phyloP scores from a whole-genome alignment of 192 early-diverging fungal genomes.

The Lobulomyces angularis region DNA sequence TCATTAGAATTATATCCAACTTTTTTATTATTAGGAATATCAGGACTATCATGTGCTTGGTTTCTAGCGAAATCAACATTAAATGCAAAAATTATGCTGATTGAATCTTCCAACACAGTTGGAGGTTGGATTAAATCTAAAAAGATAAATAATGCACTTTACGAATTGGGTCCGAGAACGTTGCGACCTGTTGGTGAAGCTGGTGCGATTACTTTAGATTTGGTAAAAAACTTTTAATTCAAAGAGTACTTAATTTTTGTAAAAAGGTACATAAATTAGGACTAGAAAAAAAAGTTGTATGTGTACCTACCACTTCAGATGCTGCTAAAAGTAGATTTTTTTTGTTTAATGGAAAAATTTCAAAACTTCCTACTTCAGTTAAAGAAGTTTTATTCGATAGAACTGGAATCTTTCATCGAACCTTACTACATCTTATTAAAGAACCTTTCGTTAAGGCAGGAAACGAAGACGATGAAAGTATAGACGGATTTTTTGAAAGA shows the following conservation, averaged over 20 bases:
- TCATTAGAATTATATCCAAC: too few species aligned
- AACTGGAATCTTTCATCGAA: slow-evolving; percentile 34
- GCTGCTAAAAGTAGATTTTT: slow-evolving; percentile 77
- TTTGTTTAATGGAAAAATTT: slow-evolving; percentile 53
- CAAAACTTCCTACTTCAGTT: slow-evolving; percentile 49
- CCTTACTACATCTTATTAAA: slow-evolving; percentile 42
- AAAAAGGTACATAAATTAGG: slow-evolving; percentile 45
- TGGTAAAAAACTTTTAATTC: slow-evolving; percentile 29
- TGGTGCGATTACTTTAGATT: slow-evolving; percentile 60
- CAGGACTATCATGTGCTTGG: slow-evolving; percentile 74
- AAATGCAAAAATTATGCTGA: slow-evolving; percentile 46
- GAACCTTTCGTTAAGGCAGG: slow-evolving; percentile 32
- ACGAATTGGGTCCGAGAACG: slow-evolving; percentile 75
- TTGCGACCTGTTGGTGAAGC: slow-evolving; percentile 58
- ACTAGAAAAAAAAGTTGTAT: slow-evolving; percentile 42
- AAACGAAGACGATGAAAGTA: slow-evolving; percentile 62
- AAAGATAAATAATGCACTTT: slow-evolving; percentile 25
- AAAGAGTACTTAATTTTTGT: background rate
- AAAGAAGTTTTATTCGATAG: slow-evolving; percentile 17
- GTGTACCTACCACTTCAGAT: slow-evolving; percentile 46
- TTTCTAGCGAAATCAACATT: slow-evolving; percentile 43
- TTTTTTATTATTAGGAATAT: too few species aligned
- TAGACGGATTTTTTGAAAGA: slow-evolving; percentile 65
- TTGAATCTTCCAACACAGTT: slow-evolving; percentile 54
- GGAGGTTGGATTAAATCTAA: slow-evolving; percentile 82